Evolutionary conservation across 2,329 filamentous ascomycete species (phyloP).

Genomic region (Fusarium buharicum): DNA sequence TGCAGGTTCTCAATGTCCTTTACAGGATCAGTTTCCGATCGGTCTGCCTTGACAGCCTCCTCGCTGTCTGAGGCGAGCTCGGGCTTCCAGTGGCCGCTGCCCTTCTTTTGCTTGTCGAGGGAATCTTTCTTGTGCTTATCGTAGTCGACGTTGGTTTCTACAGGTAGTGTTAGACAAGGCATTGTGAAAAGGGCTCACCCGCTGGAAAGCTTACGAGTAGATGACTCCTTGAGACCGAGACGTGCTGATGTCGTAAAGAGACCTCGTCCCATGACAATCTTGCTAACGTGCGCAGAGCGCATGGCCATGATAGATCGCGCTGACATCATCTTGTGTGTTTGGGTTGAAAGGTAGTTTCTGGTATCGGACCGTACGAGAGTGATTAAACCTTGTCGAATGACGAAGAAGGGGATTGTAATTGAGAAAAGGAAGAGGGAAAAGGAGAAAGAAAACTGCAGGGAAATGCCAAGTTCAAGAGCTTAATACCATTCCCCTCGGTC

Average conservation of each 20-base stretch:
- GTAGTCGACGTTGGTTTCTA: conserved; percentile 54
- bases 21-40: conserved; percentile 46
- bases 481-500: conserved; percentile 22
- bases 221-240: conserved; percentile 53
- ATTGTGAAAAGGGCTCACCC: too few species aligned
- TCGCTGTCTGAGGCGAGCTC: conserved; percentile 83
- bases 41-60: conserved; percentile 78
- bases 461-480: conserved; percentile 19
- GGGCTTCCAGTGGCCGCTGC: conserved; percentile 79
- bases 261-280: conserved; percentile 42
- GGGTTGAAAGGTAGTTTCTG: background rate
- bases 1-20: conserved; percentile 62
- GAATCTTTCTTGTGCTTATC: conserved; percentile 71
- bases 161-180: too few species aligned
- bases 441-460: background rate
- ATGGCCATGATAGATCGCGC: conserved; percentile 37
- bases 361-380: background rate
- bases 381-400: background rate
- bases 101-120: conserved; percentile 73
- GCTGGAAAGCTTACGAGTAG: conserved; percentile 46
- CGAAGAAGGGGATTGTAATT: background rate
- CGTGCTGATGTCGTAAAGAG: conserved; percentile 44
- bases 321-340: conserved; percentile 39
- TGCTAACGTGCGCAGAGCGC: conserved; percentile 36
- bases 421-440: background rate